Conservation (phyloP, 768 basidiomycete genomes). For the Boletus sp. region DNA sequence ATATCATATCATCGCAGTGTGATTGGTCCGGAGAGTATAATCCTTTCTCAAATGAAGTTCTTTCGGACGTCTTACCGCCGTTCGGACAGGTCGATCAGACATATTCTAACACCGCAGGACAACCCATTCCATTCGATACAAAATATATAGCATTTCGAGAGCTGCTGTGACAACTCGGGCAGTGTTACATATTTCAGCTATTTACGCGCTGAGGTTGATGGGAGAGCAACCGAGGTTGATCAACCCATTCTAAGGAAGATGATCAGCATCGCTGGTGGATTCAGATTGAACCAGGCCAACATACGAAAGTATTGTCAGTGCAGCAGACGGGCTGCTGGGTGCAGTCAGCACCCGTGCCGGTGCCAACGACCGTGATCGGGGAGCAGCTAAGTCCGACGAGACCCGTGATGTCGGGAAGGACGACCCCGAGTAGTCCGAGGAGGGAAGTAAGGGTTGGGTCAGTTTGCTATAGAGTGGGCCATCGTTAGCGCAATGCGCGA, state of each 20-base stretch:
- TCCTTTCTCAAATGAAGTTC: too few relatives aligned
- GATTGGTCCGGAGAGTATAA: not conserved
- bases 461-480: not conserved
- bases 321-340: too few relatives aligned
- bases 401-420: not conserved
- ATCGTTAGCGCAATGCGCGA: not conserved
- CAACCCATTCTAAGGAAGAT: slow-evolving; percentile 4
- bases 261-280: not conserved
- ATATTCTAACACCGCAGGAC: too few relatives aligned
- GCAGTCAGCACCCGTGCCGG: too few relatives aligned
- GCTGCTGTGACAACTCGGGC: too few relatives aligned
- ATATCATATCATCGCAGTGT: not conserved
- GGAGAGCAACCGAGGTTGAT: slow-evolving; percentile 13
- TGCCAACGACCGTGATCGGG: too few relatives aligned
- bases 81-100: not conserved
- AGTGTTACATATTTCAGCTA: not conserved
- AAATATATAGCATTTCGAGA: too few relatives aligned
- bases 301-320: too few relatives aligned
- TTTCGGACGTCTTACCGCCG: not conserved
- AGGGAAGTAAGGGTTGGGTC: not conserved
- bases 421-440: not conserved
- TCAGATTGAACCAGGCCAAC: not conserved
- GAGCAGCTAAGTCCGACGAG: too few relatives aligned
- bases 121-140: too few relatives aligned
- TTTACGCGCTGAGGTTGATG: too few relatives aligned